Conservation (phyloP, 768 basidiomycete species). For the Amanita fuliginea region DNA sequence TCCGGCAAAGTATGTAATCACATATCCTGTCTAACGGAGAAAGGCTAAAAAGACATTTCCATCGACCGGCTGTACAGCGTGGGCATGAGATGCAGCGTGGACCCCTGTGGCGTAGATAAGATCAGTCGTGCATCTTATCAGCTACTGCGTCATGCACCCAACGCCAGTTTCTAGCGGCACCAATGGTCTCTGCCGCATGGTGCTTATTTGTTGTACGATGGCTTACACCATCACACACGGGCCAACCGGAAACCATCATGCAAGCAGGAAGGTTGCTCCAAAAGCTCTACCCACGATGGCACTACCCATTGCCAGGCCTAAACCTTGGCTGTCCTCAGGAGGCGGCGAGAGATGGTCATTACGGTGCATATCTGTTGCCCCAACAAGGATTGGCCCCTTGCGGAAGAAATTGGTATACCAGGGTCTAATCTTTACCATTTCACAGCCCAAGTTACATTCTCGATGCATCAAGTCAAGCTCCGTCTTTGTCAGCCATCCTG, state of each 20-base stretch:
- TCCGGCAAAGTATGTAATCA: not conserved
- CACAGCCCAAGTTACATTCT: not conserved
- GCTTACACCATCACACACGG: too few relatives aligned
- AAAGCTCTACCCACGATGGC: too few relatives aligned
- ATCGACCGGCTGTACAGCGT: not conserved
- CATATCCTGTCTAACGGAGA: not conserved
- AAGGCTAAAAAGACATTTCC: not conserved
- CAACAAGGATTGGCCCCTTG: conserved; percentile 62
- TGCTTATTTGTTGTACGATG: too few relatives aligned
- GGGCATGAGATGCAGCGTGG: conserved; percentile 1
- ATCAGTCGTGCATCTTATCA: not conserved
- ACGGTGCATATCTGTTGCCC: too few relatives aligned
- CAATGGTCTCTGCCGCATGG: too few relatives aligned
- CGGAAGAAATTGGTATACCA: conserved; percentile 50
- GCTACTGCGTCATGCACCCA: conserved; percentile 9
- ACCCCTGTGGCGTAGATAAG: not conserved
- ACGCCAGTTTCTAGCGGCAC: conserved; percentile 40
- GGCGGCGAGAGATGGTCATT: conserved; percentile 53
- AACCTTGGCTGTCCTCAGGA: conserved; percentile 74
- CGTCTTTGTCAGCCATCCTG: conserved; percentile 43
- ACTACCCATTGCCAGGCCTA: too few relatives aligned
- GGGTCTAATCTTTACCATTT: not conserved
- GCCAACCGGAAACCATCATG: too few relatives aligned
- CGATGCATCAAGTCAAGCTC: conserved; percentile 56
- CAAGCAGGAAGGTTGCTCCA: too few relatives aligned